Base-by-base conservation (phyloP, 1,139 yeast genomes). In the Hyphopichia fennica region DNA sequence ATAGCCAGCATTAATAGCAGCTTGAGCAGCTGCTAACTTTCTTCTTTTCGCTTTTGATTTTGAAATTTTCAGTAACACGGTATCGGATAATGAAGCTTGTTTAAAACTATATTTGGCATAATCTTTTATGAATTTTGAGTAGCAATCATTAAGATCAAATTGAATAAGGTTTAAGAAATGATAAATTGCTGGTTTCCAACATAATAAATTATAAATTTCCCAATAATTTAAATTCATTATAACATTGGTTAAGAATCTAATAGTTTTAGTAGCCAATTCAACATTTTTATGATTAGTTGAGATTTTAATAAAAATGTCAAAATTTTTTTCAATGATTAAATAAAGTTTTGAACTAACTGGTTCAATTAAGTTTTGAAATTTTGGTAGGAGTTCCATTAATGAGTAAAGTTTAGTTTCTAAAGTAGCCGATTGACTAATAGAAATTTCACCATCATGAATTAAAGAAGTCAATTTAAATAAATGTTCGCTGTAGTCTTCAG, bases 151-250 rank as follows among this genome's bases (percentile, higher is more conserved):
- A 22, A 73, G 49, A 49, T 73, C 74, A 46, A 69, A 69, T 22
- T 68, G 63, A 25, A 73, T 71, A 14, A 73, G 53, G 6, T 54
- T 51, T 34, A 73, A 53, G 42, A 73, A 73, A 45, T 69, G 75
- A 48, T 68, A 72, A 15, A 73, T 65, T 9, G 73, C 65, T 1
- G 79, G 78, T 45, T 71, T 71, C 75, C 75, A 70, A 15, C 56
- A 56, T 20, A 73, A 59, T 29, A 73, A 55, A 43, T 71, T 72
- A 50, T 71, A 72, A 18, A 72, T 49, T 47, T 73, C 78, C 79
- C 79, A 73, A 52, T 73, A 73, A 48, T 71, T 73, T 39, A 72
- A 53, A 37, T 54, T 53, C 75, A 71, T 69, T 18, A 72, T 52
- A 2, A 72, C 58, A 9, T 57, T 57, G 8, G 78, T 71, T 43